Conservation (phyloP, 176 grass and related monocot genomes). For the Rhipidocladum racemiflorum region DNA sequence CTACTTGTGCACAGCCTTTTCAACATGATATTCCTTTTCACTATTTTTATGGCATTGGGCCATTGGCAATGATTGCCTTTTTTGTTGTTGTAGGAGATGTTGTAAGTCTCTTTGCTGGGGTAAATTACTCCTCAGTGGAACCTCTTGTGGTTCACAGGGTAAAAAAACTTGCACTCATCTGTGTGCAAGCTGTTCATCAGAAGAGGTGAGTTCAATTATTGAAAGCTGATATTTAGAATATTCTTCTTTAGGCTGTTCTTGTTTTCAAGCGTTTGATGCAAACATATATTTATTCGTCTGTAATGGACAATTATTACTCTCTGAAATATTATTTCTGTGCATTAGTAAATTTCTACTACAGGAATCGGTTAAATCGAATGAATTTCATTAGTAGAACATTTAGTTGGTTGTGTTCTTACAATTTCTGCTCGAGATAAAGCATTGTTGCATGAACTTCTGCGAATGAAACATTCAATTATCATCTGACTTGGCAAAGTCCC, state of each 20-base stretch:
- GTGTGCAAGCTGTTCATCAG: slow-evolving; percentile 63
- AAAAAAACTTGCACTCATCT: slow-evolving; percentile 76
- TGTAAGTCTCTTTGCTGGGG: slow-evolving; percentile 67
- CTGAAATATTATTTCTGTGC: neutral
- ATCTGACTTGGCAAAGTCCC: neutral
- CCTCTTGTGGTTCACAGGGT: slow-evolving; percentile 56
- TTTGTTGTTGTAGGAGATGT: slow-evolving; percentile 63
- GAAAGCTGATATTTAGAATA: neutral
- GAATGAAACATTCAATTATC: neutral
- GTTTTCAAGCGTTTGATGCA: neutral
- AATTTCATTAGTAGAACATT: neutral
- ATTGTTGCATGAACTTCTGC: neutral
- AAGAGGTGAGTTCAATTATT: slow-evolving; percentile 55
- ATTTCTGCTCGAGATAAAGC: neutral
- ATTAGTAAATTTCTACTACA: slow-evolving; percentile 4
- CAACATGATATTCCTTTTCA: slow-evolving; percentile 15
- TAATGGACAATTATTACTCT: neutral
- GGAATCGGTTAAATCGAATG: neutral
- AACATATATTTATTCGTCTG: neutral
- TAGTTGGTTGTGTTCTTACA: neutral
- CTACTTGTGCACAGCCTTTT: neutral
- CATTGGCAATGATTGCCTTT: neutral
- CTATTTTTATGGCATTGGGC: slow-evolving; percentile 12
- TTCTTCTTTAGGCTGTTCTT: slow-evolving; percentile 7
- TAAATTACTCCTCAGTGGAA: slow-evolving; percentile 48